Evolutionary conservation across 2,329 filamentous ascomycete species (phyloP).

Genomic region (Phialocephala sp.): DNA sequence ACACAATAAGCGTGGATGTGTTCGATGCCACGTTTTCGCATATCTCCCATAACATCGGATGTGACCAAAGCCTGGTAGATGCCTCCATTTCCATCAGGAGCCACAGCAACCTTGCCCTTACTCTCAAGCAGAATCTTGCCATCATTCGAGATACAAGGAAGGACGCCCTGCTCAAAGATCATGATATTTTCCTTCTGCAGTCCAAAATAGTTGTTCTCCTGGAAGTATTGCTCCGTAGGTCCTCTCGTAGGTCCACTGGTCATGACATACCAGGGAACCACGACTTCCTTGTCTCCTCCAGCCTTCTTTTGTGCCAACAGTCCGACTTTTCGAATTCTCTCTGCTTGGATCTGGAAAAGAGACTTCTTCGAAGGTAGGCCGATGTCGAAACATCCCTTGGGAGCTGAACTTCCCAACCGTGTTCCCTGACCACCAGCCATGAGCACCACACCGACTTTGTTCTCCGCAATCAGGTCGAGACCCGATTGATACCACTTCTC

Average conservation of each 20-base stretch:
- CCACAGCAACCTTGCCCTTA: conserved; percentile 90
- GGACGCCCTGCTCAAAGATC: conserved; percentile 95
- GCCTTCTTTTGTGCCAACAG: conserved; percentile 76
- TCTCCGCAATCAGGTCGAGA: conserved; percentile 67
- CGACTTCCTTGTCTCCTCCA: conserved; percentile 58
- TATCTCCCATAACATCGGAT: conserved; percentile 82
- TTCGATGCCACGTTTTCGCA: conserved; percentile 86
- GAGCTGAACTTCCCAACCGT: conserved; percentile 88
- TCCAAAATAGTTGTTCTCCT: conserved; percentile 89
- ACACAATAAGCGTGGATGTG: conserved; percentile 98
- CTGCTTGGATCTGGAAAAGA: conserved; percentile 96
- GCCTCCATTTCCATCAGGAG: conserved; percentile 95
- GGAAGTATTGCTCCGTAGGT: conserved; percentile 93
- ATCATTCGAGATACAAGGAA: conserved; percentile 96
- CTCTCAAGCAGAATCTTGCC: conserved; percentile 94
- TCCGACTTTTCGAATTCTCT: conserved; percentile 89
- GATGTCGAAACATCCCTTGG: conserved; percentile 98
- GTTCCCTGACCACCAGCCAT: conserved; percentile 99
- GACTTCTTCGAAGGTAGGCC: conserved; percentile 91
- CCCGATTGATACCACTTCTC: conserved; percentile 82
- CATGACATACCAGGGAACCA: conserved; percentile 99
- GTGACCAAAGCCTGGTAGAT: conserved; percentile 90
- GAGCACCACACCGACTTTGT: conserved; percentile 83
- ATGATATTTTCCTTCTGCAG: conserved; percentile 82
- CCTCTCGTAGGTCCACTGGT: conserved; percentile 92